Base-by-base conservation (phyloP, 768 basidiomycete genomes). In the Tulasnella sp. region DNA sequence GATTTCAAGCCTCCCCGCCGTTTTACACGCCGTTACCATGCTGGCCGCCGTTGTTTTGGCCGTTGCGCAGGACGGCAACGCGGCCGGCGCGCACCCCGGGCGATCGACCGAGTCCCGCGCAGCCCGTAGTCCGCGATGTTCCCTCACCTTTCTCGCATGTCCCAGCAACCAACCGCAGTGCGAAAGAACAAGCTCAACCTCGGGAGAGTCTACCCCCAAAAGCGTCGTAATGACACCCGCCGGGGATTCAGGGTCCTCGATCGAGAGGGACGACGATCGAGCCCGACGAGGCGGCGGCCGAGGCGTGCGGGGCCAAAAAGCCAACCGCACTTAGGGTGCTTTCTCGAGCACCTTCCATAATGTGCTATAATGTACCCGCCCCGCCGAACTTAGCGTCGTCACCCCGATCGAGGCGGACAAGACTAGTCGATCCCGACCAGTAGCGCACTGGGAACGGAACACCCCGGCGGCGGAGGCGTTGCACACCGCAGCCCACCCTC, bases 41-140 rank as follows among this genome's bases (percentile, higher is more conserved):
- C 5, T 54, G 54, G 54, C n/a, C 24, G 54, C 54, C n/a, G 54
- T 69, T 69, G 31, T 69, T 28, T 37, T 1, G 3, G 1, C n/a
- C 31, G 64, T 37, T 34, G n/a, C 28, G 28, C 28, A 69, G 64
- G 37, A 69, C 34, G 34, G 64, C 64, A 69, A 69, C 64, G 31
- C 46, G 34, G 31, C 31, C 37, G 37, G 37, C 37, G 37, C 37
- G 37, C 37, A 6, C 60, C 44, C 8, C 46, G 46, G 46, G 46
- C 46, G 64, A 69, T 34, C 64, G 64, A 54, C 54, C 54, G 54
- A n/a, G n/a, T 28, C 31, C 64, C 58, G 24, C 31, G 64, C 64
- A 69, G 34, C 12, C 24, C 28, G 64, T 37, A 69, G 64, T 69
- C 64, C 64, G 64, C 64, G 64, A 69, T 28, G 64, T 69, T 69